Base-by-base conservation (phyloP, 1,139 yeast genomes). In the Candida dubliniensis region DNA sequence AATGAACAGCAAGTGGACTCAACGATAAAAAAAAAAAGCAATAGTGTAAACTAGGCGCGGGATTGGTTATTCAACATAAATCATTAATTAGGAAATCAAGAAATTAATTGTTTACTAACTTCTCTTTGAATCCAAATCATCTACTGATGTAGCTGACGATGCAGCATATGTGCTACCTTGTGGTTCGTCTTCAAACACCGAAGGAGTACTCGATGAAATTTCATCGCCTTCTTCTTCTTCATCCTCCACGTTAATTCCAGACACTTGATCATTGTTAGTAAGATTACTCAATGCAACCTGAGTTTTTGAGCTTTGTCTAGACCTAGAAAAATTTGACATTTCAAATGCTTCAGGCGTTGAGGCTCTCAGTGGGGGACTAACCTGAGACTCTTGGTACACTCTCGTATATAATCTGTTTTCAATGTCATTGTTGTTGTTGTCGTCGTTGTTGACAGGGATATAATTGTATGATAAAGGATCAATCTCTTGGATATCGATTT, bases 151-250 rank as follows among this genome's bases (percentile, higher is more conserved):
- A 14, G 64, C 54, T 25, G 71, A 66, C 8, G 52, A 46, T 1
- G 69, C 60, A 12, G 66, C 55, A 27, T 63, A 60, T 8, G 34
- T 31, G 39, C 63, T 60, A 34, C 38, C 38, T 32, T 56, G 53
- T 34, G 55, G 59, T 14, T 57, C 65, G 13, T 58, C 66, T 39
- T 58, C 68, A 56, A 73, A 73, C 4, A 73, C 75, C 33, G 74
- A 69, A 12, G 72, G 70, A n/a, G 74, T 58, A 11, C 69, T 75
- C 46, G 58, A 57, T 24, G 63, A 60, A 2, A 61, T 60, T 12
- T 61, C 57, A 31, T 66, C 71, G 5, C 57, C 60, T 27, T 64
- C 70, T 44, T 57, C 64, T 35, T 58, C 66, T 38, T 59, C 63
- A 12, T 25, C 33, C 31, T 15, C 33, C 12, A 10, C 27, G 18